These are phyloP conservation scores for Wickerhamiella nectarea DNA, from an alignment of 805 yeast species.

Conservation along the genomic window DNA sequence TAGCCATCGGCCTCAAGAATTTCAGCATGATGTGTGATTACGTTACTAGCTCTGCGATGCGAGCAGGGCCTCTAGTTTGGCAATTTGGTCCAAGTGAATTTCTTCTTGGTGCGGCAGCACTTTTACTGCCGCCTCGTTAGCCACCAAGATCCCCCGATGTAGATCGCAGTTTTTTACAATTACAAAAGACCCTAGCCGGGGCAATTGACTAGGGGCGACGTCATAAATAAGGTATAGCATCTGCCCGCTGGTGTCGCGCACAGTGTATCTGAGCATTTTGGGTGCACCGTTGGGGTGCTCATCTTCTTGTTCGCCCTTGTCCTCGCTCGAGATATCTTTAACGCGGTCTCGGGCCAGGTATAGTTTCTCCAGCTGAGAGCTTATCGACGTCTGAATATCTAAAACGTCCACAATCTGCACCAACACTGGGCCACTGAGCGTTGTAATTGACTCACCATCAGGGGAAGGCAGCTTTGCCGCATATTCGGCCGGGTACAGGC, in stretches of 20 bases:
- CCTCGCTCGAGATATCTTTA: not conserved
- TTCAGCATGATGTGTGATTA: too few relatives aligned
- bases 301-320: not conserved
- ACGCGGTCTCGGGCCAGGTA: not conserved
- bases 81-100: not conserved
- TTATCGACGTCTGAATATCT: not conserved
- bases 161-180: not conserved
- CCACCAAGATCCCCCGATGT: conserved; percentile 1
- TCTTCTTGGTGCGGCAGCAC: not conserved
- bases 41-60: not conserved
- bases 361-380: conserved; percentile 1
- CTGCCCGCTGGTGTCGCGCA: not conserved
- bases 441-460: not conserved
- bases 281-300: not conserved
- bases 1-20: too few relatives aligned
- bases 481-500: not conserved
- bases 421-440: not conserved
- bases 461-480: not conserved
- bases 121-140: not conserved
- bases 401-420: conserved; percentile 2
- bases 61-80: not conserved
- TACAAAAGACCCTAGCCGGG: not conserved
- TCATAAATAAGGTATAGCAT: not conserved
- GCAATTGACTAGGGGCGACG: not conserved
- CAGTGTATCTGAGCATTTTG: not conserved